Evolutionary conservation across 2,329 filamentous ascomycete species (phyloP).

Genomic region (Helotiales sp.): DNA sequence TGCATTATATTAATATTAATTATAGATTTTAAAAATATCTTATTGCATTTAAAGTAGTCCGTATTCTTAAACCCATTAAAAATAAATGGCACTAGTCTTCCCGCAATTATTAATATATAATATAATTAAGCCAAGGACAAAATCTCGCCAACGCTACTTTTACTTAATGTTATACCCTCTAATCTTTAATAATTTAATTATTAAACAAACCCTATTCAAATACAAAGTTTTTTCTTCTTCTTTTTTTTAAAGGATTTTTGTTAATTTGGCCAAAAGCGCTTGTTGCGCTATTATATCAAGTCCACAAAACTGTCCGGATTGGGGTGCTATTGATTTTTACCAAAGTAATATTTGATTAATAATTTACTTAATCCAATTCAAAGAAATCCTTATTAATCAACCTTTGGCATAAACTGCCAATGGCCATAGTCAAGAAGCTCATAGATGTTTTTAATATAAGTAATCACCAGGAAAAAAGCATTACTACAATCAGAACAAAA

Average conservation of each 20-base stretch:
- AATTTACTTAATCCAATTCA: not conserved
- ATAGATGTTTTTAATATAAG: not conserved
- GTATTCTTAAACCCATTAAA: not conserved
- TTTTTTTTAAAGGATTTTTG: not conserved
- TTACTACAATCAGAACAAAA: not conserved
- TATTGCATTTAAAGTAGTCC: not conserved
- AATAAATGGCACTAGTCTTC: not conserved
- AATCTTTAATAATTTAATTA: not conserved
- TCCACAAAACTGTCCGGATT: not conserved
- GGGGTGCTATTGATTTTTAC: not conserved
- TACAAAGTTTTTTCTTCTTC: not conserved
- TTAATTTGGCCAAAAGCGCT: not conserved
- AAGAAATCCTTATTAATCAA: not conserved
- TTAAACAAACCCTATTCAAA: not conserved
- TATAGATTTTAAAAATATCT: not conserved
- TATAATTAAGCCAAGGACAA: not conserved
- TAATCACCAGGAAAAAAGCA: not conserved
- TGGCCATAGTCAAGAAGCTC: not conserved
- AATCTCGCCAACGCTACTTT: not conserved
- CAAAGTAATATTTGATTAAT: not conserved
- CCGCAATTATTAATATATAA: not conserved
- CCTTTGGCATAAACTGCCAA: not conserved
- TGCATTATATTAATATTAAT: not conserved
- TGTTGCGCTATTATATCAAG: slow-evolving; percentile 4
- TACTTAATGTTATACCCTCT: not conserved